Conservation (phyloP, 2,329 filamentous ascomycete genomes). For the Penicillium digitatum region DNA sequence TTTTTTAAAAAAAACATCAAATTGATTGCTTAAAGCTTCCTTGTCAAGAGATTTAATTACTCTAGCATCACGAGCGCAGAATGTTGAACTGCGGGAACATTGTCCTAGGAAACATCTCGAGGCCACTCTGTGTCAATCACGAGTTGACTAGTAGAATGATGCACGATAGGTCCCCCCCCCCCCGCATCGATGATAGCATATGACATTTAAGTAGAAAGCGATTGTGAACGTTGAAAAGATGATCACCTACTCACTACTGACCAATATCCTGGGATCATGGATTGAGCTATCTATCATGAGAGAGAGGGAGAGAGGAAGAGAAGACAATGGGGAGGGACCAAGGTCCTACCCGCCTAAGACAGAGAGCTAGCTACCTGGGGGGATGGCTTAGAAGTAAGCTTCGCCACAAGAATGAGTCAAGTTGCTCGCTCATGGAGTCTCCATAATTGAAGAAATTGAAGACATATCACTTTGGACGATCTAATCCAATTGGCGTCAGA, state of each 20-base stretch:
- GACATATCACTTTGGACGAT: not conserved
- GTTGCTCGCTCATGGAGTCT: not conserved
- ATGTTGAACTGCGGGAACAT: not conserved
- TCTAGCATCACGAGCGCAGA: not conserved
- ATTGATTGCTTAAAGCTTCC: not conserved
- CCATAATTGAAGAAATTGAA: not conserved
- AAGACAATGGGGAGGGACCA: not conserved
- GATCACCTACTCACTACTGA: too few species aligned
- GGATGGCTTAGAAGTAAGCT: not conserved
- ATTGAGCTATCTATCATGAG: not conserved
- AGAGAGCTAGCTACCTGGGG: not conserved
- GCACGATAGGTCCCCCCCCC: not conserved
- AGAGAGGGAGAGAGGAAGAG: not conserved
- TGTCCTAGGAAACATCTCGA: too few species aligned
- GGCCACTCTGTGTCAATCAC: too few species aligned
- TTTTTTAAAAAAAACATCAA: too few species aligned
- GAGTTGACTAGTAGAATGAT: not conserved
- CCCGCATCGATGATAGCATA: not conserved
- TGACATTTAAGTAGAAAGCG: too few species aligned
- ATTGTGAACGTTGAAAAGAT: too few species aligned
- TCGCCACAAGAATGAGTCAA: not conserved
- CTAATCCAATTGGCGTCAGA: not conserved
- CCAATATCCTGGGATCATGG: too few species aligned
- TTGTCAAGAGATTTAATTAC: not conserved
- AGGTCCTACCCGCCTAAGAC: not conserved